Evolutionary conservation across 2,329 filamentous ascomycete genomes (phyloP), one percentile per base, ranked within the genome.

Genomic region (Allantophomopsis cytisporea): DNA sequence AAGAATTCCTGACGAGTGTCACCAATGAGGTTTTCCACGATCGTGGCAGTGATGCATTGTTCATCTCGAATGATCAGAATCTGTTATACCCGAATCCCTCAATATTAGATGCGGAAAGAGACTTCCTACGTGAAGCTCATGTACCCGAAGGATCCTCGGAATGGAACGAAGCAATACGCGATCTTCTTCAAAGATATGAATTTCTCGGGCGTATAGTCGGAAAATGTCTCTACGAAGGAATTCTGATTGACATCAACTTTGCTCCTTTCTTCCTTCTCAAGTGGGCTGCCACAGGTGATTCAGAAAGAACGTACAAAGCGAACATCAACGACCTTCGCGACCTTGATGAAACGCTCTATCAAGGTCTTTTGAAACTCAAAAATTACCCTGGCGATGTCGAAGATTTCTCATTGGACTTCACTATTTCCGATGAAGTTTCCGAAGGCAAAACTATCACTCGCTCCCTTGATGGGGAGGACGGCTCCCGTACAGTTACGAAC

Each of bases 161-260:
- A 17, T 83, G 72, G 64, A 70, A 67, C 39, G 65, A 70, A 0
- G 59, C 63, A 2, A 64, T 86, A 37, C 57, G 61, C 4, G 69
- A 77, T 20, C 59, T 91, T 13, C 64, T 91, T 5, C 73, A 73
- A 45, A 75, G 79, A 12, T 96, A 86, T 54, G 88, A 96, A 54
- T 98, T 98, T 48, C 66, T 96, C 0, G 91, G 91, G 1, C 81
- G 91, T 3, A 75, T 98, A 20, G 80, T 98, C 18, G 91, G 91
- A 10, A 98, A 98, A 57, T 98, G 91, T 60, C 68, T 98, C 53
- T 98, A 98, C 54, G 91, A 98, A 62, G 88, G 88, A 1, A 96
- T 98, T 35, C 69, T 98, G 3, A 80, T 96, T 36, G 88, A 98
- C 58, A 80, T 95, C 43, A 77, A 77, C 38, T 98, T 98, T 64